These are phyloP conservation scores for Biscutella laevigata DNA, from an alignment of 441 rosid genomes.

Conservation along the genomic window DNA sequence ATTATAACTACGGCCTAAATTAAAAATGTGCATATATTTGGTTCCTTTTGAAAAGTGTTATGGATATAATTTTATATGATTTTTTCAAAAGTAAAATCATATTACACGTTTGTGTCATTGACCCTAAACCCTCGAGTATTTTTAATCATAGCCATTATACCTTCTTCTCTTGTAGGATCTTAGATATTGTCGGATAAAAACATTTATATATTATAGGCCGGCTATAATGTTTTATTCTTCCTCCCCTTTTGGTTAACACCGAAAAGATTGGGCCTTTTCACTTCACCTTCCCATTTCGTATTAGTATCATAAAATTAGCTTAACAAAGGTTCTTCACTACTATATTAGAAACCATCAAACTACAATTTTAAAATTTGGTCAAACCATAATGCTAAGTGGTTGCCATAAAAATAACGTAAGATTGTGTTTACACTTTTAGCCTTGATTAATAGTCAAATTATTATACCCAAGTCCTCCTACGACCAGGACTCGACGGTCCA, in stretches of 20 bases:
- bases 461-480: neutral
- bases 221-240: constrained; percentile 21
- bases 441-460: constrained; percentile 13
- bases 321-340: no score
- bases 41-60: neutral
- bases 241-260: constrained; percentile 9
- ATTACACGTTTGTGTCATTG: constrained; percentile 20
- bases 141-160: constrained; percentile 11
- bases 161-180: constrained; percentile 11
- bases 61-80: neutral
- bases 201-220: constrained; percentile 23
- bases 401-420: neutral
- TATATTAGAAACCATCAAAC: constrained; percentile 2
- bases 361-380: constrained; percentile 13
- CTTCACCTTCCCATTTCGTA: constrained; percentile 15
- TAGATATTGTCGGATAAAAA: constrained; percentile 21
- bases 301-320: no score
- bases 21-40: neutral
- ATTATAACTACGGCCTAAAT: neutral
- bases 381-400: neutral
- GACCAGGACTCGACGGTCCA: neutral
- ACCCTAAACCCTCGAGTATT: constrained; percentile 12
- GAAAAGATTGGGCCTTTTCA: constrained; percentile 14
- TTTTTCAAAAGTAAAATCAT: constrained; percentile 13
- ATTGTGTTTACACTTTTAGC: constrained; percentile 7